These are phyloP conservation scores for Limonium bicolor DNA, from an alignment of 148 eudicot genomes.

Conservation along the genomic window DNA sequence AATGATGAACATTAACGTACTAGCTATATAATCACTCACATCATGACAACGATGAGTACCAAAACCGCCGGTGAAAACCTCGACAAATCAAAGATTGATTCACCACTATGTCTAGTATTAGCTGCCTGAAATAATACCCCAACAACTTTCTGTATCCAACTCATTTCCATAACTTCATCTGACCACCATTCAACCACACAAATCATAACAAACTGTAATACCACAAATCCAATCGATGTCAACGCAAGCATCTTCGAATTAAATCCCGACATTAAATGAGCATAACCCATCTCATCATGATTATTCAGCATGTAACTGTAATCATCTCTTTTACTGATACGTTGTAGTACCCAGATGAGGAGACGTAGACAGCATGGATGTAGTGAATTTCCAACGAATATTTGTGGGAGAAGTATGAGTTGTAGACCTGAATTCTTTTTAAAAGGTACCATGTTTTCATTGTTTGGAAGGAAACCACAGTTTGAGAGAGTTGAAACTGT, in stretches of 20 bases:
- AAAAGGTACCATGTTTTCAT: slow-evolving; percentile 61
- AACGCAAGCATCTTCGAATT: slow-evolving; percentile 12
- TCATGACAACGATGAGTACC: slow-evolving; percentile 39
- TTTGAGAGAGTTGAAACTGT: slow-evolving; percentile 47
- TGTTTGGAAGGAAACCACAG: slow-evolving; percentile 56
- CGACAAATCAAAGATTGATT: slow-evolving; percentile 41
- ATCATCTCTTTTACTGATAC: slow-evolving; percentile 21
- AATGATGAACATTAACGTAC: too few species aligned
- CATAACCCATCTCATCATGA: slow-evolving; percentile 17
- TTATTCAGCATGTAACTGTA: slow-evolving; percentile 20
- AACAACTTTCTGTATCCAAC: slow-evolving; percentile 23
- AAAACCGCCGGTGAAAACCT: slow-evolving; percentile 29
- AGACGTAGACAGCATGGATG: slow-evolving; percentile 23
- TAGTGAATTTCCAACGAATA: slow-evolving; percentile 51
- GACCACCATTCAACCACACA: slow-evolving; percentile 37
- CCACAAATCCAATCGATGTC: slow-evolving; percentile 23
- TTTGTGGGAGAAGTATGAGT: slow-evolving; percentile 39
- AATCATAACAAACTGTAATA: slow-evolving; percentile 18
- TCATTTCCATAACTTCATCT: slow-evolving; percentile 22
- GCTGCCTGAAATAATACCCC: slow-evolving; percentile 27
- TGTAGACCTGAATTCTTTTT: slow-evolving; percentile 47
- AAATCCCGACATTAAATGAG: slow-evolving; percentile 20
- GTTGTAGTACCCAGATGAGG: slow-evolving; percentile 22
- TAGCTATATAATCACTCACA: too few species aligned
- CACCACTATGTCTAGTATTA: slow-evolving; percentile 45